A percentile compares a stretch with the other conserved stretches of the same genome.
Conservation (phyloP, 805 yeast genomes). For the Suhomyces tanzawaensis region DNA sequence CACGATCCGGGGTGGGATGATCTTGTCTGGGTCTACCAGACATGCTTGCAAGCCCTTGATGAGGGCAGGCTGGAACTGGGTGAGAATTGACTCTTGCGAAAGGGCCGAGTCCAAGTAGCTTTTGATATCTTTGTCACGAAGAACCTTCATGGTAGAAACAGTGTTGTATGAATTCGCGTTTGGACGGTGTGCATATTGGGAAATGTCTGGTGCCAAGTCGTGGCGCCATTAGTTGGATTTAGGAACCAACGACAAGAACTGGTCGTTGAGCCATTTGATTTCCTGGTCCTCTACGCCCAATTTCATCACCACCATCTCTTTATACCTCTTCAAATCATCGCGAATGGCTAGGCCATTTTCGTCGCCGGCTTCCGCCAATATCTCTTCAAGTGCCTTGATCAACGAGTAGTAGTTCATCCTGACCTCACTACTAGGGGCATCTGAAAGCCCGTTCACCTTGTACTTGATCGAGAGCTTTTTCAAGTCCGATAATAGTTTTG, state of each 20-base stretch:
- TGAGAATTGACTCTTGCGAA: constrained; percentile 19
- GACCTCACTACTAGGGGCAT: constrained; percentile 7
- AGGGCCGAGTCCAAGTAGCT: constrained; percentile 25
- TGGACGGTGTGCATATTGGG: no score
- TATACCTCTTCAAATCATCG: constrained; percentile 5
- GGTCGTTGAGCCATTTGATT: constrained; percentile 1
- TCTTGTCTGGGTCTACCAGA: constrained; percentile 40
- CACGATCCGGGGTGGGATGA: constrained; percentile 54
- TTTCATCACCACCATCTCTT: constrained; percentile 9
- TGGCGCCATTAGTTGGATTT: no score
- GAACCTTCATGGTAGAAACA: constrained; percentile 29
- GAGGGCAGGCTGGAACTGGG: constrained; percentile 36
- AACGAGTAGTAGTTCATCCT: constrained; percentile 15
- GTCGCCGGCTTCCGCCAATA: background rate
- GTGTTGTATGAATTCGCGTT: no score
- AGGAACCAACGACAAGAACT: background rate
- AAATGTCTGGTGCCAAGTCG: no score
- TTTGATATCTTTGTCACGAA: constrained; percentile 31
- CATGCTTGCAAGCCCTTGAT: constrained; percentile 40
- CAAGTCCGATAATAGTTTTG: constrained; percentile 24
- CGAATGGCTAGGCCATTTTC: background rate
- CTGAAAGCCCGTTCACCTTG: constrained; percentile 23
- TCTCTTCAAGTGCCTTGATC: constrained; percentile 4
- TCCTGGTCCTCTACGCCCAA: background rate
- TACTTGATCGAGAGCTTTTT: constrained; percentile 32